These are phyloP conservation scores for Rubroboletus pulcherrimus DNA, from an alignment of 768 basidiomycete species.

Conservation along the genomic window DNA sequence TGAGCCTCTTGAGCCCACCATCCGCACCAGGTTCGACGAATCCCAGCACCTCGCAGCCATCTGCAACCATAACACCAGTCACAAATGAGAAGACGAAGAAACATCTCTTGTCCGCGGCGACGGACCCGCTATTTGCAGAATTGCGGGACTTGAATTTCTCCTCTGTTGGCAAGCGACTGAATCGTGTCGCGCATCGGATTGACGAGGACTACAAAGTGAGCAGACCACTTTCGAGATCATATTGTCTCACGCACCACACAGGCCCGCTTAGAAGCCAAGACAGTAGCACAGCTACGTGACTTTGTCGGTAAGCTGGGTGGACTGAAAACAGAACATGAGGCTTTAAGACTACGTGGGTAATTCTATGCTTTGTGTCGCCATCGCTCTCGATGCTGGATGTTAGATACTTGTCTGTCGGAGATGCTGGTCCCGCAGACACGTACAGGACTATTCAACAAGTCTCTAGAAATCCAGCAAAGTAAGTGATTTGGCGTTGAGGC, in stretches of 20 bases:
- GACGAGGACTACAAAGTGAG: constrained; percentile 90
- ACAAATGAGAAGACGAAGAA: constrained; percentile 86
- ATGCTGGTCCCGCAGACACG: constrained; percentile 79
- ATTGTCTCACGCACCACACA: constrained; percentile 26
- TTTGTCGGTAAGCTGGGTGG: constrained; percentile 96
- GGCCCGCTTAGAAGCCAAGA: constrained; percentile 85
- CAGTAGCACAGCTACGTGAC: constrained; percentile 85
- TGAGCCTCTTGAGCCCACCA: constrained; percentile 62
- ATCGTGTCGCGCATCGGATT: constrained; percentile 74
- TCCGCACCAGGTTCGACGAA: constrained; percentile 38
- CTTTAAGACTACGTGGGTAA: constrained; percentile 77
- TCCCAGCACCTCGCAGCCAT: constrained; percentile 39
- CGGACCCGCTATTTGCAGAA: constrained; percentile 79
- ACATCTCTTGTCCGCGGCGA: constrained; percentile 71
- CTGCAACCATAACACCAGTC: constrained; percentile 46
- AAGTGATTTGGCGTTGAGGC: constrained; percentile 19
- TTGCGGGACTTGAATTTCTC: constrained; percentile 92
- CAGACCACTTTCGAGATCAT: not conserved
- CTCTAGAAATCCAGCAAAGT: constrained; percentile 96
- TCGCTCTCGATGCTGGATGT: constrained; percentile 2
- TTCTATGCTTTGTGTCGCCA: not conserved
- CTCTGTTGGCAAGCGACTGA: constrained; percentile 77
- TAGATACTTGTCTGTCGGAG: constrained; percentile 95
- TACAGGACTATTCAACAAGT: constrained; percentile 86
- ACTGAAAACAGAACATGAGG: constrained; percentile 87